phyloP scores from a whole-genome alignment of 352 stramenopile genomes.

The Pythium coloratum region DNA sequence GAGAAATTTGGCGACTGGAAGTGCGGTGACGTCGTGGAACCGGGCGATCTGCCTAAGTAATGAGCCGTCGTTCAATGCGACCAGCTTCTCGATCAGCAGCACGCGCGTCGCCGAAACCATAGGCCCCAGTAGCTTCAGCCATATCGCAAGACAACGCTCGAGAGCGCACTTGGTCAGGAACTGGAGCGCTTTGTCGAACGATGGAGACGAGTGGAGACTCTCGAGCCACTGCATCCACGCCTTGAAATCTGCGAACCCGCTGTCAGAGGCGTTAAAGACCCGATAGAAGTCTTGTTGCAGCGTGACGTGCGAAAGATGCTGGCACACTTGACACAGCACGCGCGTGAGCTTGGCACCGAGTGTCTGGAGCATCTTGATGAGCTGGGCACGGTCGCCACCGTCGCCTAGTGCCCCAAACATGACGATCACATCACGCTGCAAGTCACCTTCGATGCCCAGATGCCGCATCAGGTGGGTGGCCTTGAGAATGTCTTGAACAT shows the following conservation, averaged over 20 bases:
- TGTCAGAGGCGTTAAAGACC: constrained; percentile 41
- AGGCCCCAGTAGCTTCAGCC: constrained; percentile 44
- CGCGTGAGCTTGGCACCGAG: constrained; percentile 34
- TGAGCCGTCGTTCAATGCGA: constrained; percentile 23
- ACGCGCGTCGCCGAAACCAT: constrained; percentile 32
- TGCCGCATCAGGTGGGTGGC: constrained; percentile 52
- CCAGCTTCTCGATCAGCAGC: constrained; percentile 33
- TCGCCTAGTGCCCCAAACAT: constrained; percentile 51
- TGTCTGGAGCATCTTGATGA: constrained; percentile 59
- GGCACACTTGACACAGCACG: constrained; percentile 42
- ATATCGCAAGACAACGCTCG: constrained; percentile 48
- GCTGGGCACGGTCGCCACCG: constrained; percentile 37
- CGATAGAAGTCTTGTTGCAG: constrained; percentile 57
- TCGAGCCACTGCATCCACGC: constrained; percentile 59
- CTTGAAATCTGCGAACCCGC: constrained; percentile 34
- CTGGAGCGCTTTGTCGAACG: constrained; percentile 30
- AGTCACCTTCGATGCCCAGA: constrained; percentile 32
- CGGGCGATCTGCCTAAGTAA: constrained; percentile 53
- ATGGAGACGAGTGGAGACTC: constrained; percentile 1
- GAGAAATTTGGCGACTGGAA: constrained; percentile 38
- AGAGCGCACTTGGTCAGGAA: constrained; percentile 45
- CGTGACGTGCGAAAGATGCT: constrained; percentile 38
- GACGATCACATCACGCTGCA: constrained; percentile 31
- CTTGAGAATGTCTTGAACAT: constrained; percentile 57
- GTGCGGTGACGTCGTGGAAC: constrained; percentile 54